Percentiles rank a stretch among this genome's conserved stretches.
These are phyloP conservation scores for Fusarium miscanthi DNA, from an alignment of 2,329 filamentous ascomycete species.

Conservation along the genomic window DNA sequence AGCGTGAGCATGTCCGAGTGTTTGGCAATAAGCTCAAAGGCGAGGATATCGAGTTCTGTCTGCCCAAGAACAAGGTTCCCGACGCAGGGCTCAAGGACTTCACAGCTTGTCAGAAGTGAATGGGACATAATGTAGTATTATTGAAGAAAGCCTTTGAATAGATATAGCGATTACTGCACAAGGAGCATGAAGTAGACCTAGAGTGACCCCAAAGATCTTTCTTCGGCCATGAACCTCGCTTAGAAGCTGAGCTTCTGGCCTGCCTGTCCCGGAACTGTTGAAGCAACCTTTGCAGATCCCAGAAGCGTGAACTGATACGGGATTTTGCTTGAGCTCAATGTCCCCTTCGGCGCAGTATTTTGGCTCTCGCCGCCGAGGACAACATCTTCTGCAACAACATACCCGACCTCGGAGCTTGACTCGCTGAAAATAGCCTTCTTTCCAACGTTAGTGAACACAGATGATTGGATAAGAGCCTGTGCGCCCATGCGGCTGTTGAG, in stretches of 20 bases:
- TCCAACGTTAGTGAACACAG: slow-evolving; percentile 39
- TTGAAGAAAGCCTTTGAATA: background rate
- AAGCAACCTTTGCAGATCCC: slow-evolving; percentile 25
- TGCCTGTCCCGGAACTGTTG: slow-evolving; percentile 26
- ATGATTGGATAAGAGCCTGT: slow-evolving; percentile 39
- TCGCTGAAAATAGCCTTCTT: slow-evolving; percentile 43
- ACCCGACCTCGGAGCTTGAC: slow-evolving; percentile 27
- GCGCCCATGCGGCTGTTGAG: slow-evolving; percentile 42
- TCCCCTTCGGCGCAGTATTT: slow-evolving; percentile 28
- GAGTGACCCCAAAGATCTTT: background rate
- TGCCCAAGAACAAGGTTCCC: slow-evolving; percentile 42
- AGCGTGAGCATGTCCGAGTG: slow-evolving; percentile 48
- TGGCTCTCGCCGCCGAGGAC: slow-evolving; percentile 25
- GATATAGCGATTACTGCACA: accelerated
- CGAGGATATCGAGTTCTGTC: slow-evolving; percentile 45
- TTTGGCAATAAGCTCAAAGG: slow-evolving; percentile 45
- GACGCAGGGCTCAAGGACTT: slow-evolving; percentile 46
- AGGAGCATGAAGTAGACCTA: accelerated
- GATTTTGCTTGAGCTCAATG: slow-evolving; percentile 1
- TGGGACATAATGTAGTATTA: accelerated
- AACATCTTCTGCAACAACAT: slow-evolving; percentile 32
- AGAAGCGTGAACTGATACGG: slow-evolving; percentile 32
- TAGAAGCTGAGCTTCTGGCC: slow-evolving; percentile 32
- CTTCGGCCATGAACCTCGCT: accelerated
- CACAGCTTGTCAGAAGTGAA: slow-evolving; percentile 8